Evolutionary conservation across 176 grass and related monocot genomes (phyloP).

Genomic region (Eleusine indica): DNA sequence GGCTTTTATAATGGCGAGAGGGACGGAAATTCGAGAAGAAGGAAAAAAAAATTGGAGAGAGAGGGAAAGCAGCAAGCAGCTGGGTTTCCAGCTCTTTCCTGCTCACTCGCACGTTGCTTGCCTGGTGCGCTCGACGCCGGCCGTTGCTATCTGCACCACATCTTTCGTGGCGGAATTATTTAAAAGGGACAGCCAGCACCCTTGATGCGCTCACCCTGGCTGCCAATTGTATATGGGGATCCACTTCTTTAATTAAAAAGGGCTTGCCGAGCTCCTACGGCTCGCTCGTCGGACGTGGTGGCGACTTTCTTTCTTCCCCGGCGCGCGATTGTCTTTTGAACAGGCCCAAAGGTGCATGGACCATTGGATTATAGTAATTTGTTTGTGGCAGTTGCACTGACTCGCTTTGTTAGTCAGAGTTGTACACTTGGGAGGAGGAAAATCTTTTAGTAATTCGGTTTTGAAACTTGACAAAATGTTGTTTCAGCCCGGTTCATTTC

Average conservation of each 20-base stretch:
- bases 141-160: too few species aligned
- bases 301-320: background rate
- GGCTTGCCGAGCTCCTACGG: background rate
- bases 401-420: too few species aligned
- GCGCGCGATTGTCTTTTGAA: background rate
- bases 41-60: background rate
- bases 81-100: background rate
- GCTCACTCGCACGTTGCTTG: background rate
- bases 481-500: too few species aligned
- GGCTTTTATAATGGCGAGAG: constrained; percentile 13
- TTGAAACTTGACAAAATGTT: too few species aligned
- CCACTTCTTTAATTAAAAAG: background rate
- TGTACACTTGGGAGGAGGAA: too few species aligned
- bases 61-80: background rate
- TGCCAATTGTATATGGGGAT: background rate
- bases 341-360: background rate
- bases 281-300: background rate
- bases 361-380: background rate
- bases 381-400: too few species aligned
- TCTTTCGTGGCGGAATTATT: background rate
- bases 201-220: background rate
- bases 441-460: too few species aligned
- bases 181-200: background rate
- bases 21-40: background rate
- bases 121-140: too few species aligned